Base-by-base conservation (phyloP, 352 stramenopile species). In the Phytopythium oedochilum region DNA sequence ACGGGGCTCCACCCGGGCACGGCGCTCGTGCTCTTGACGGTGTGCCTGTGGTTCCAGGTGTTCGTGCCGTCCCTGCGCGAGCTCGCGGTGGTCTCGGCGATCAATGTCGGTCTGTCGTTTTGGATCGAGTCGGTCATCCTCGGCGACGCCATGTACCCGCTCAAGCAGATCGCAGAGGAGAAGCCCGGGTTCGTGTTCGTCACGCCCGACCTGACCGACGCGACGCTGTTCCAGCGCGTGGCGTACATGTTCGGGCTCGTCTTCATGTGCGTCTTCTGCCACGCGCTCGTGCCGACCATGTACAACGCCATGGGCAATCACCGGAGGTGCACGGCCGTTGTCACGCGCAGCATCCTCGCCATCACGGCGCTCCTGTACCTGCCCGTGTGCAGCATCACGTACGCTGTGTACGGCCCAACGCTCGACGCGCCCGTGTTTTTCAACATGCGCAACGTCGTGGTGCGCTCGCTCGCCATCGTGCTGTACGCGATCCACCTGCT, bases 91-190 rank as follows among this genome's bases (percentile, higher is more conserved):
- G 57, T 92, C 32, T 92, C 82, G 36, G 73, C 72, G 2, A 51
- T 92, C 36, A 92, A 92, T 57, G 77, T 92, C n/a, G 77, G 73
- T n/a, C 53, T 92, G 34, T 78, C 67, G 46, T 84, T 89, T 52
- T 92, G 82, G 82, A 82, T 92, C 57, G 82, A 92, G 55, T 74
- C 75, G 32, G 66, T 92, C 46, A 92, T 92, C 70, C 74, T 92
- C 31, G 82, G 82, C 40, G 82, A 92, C 58, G 82, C 82, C 53
- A 89, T 89, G 78, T 92, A 89, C 45, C 82, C 82, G 31, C 71
- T 89, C 22, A 89, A 83, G 66, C 73, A 89, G 47, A 89, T 92
- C 64, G 70, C 77, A 26, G 51, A 84, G 20, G 68, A 79, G 18
- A 59, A 86, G 50, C 73, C 77, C 15, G 63, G 75, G 47, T 89